Evolutionary conservation across 495 filamentous ascomycete genomes (phyloP).

Genomic region (Penicillium paradoxum): DNA sequence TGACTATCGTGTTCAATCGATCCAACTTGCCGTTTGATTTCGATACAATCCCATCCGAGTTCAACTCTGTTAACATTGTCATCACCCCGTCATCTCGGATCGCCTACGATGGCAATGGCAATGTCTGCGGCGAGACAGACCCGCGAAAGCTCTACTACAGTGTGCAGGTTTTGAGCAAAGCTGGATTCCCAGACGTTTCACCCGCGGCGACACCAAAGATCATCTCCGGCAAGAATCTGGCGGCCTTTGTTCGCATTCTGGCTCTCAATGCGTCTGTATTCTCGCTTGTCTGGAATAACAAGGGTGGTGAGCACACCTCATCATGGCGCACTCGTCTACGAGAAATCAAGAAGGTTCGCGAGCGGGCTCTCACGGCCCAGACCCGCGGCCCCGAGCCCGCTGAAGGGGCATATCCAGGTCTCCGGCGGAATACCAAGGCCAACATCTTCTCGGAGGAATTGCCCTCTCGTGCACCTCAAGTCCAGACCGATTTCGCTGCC

Average conservation of each 20-base stretch:
- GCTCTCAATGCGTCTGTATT: constrained; percentile 93
- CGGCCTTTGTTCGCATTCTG: constrained; percentile 83
- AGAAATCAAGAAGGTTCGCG: constrained; percentile 77
- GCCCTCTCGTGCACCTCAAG: constrained; percentile 22
- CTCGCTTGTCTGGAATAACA: constrained; percentile 79
- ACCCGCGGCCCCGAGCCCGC: constrained; percentile 27
- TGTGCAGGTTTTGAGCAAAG: constrained; percentile 77
- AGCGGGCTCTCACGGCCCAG: constrained; percentile 42
- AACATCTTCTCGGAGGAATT: constrained; percentile 44
- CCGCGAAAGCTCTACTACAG: constrained; percentile 63
- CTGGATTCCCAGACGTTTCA: constrained; percentile 84
- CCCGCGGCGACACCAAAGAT: constrained; percentile 84
- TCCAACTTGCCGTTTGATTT: constrained; percentile 83
- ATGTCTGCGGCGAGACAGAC: constrained; percentile 18
- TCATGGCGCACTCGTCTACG: constrained; percentile 83
- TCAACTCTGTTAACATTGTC: constrained; percentile 95
- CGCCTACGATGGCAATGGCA: constrained; percentile 26
- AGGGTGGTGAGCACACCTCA: constrained; percentile 79
- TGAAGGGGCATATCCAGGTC: constrained; percentile 38
- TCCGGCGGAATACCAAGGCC: constrained; percentile 43
- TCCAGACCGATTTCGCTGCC: constrained; percentile 29
- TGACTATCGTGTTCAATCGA: constrained; percentile 97
- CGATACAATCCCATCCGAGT: constrained; percentile 85
- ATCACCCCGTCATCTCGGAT: constrained; percentile 76
- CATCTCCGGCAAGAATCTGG: constrained; percentile 70